Evolutionary conservation across 768 basidiomycete genomes (phyloP), one percentile per base, ranked within the genome.

Genomic region (Leccinum boreale): DNA sequence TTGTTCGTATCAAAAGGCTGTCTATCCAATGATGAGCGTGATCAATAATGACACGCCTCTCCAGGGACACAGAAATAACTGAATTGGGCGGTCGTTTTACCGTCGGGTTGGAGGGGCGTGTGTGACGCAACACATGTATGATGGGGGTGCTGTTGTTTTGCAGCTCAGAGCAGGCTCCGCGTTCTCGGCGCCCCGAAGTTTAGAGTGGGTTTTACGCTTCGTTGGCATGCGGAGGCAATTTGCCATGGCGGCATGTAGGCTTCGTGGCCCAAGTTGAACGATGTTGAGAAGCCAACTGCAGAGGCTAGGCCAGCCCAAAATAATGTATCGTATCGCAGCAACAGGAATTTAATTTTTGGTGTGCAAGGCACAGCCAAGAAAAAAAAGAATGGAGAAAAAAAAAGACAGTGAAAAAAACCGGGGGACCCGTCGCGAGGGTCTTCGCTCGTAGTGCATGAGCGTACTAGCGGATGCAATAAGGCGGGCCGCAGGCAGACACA

Each of bases 401-500:
- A 28, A 10, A 36, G 28, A 46, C 36, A 36, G 36, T n/a, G 36
- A 35, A 45, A 39, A 46, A 47, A 55, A 23, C 39, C 54, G 53
- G 62, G 52, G 59, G 52, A 55, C 44, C 31, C 42, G 39, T 28
- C 53, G 52, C 36, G 15, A 51, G 55, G 56, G 50, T 45, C 58
- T 67, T 67, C 68, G 60, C 53, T 60, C 51, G 53, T 67, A 62
- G 66, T 50, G 58, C 53, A 52, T 28, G 53, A 63, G 64, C 46
- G 57, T 59, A 26, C 23, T 47, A 56, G 62, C 67, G 65, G 68
- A 61, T 53, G 60, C 68, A 69, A 56, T 33, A 60, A 63, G 58
- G 63, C 63, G 63, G 58, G 63, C 65, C 70, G 67, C 67, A 70
- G 65, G 70, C 56, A 71, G 61, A 71, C 59, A 61, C 68, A 59